Conservation (phyloP, 2,329 filamentous ascomycete species). For the Didymella glomerata region DNA sequence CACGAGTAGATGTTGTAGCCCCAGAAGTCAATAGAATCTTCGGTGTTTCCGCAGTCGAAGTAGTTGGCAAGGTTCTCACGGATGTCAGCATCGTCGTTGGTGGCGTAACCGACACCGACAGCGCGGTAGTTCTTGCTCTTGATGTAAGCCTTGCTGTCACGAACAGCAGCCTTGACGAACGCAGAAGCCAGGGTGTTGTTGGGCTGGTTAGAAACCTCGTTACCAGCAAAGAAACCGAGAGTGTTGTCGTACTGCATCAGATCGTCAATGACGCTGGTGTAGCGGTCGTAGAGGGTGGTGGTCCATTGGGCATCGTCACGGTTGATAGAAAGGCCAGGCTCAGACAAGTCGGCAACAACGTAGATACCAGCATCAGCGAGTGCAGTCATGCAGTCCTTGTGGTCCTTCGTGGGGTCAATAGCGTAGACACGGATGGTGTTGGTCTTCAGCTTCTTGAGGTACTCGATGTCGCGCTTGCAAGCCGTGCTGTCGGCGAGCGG, state of each 20-base stretch:
- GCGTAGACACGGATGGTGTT: slow-evolving; percentile 97
- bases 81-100: slow-evolving; percentile 88
- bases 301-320: slow-evolving; percentile 82
- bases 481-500: slow-evolving; percentile 75
- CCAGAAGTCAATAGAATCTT: slow-evolving; percentile 89
- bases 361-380: slow-evolving; percentile 91
- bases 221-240: slow-evolving; percentile 97
- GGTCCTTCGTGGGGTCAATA: slow-evolving; percentile 79
- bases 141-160: slow-evolving; percentile 96
- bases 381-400: slow-evolving; percentile 83
- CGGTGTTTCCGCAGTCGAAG: slow-evolving; percentile 83
- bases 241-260: slow-evolving; percentile 87
- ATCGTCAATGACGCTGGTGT: slow-evolving; percentile 83
- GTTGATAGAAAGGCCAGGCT: slow-evolving; percentile 85
- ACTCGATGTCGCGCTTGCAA: slow-evolving; percentile 87
- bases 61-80: slow-evolving; percentile 85
- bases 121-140: slow-evolving; percentile 76
- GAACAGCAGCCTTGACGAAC: slow-evolving; percentile 96
- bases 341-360: slow-evolving; percentile 87
- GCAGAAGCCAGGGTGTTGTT: slow-evolving; percentile 92
- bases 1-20: slow-evolving; percentile 99
- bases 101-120: slow-evolving; percentile 93
- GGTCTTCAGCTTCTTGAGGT: slow-evolving; percentile 79
- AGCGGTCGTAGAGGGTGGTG: slow-evolving; percentile 77
- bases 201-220: slow-evolving; percentile 89